Base-by-base conservation (phyloP, 1,284 basidiomycete genomes). In the Mycena sp. region DNA sequence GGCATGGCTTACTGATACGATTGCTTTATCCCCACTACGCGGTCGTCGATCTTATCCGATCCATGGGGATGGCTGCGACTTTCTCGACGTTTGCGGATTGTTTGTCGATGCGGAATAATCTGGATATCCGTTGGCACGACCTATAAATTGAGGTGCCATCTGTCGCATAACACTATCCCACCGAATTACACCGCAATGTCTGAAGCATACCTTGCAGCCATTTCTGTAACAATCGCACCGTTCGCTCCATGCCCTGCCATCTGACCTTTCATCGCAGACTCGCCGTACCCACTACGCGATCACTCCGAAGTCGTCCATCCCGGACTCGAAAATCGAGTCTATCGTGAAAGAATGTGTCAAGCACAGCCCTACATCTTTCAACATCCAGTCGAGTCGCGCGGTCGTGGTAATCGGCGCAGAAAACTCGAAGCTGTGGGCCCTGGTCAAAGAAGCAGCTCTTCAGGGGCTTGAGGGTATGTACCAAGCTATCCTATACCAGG, bases 341-440 rank as follows among this genome's bases (percentile, higher is more conserved):
- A 64, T 64, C 21, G 21, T 64, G 7, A 60, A 64, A 32, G 5
- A 48, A 0, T 29, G n/a, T 19, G 63, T 64, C 1, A 16, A 44
- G 6, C 51, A 60, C 21, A 29, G 19, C 19, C 63, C 63, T 4
- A 56, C 63, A n/a, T 23, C 63, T 3, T 64, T 64, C 53, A 64
- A 64, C 48, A 58, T 12, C 1, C 63, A 64, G 41, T 51, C 52
- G 38, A 41, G 45, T 32, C 63, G 63, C 17, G 63, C 43, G 1
- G 46, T 60, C 10, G 32, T 64, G 32, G 44, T 64, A 25, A 35
- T 56, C n/a, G 63, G 63, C 19, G 58, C 19, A 23, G 52, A 37
- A n/a, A 55, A 64, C 41, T 51, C 57, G 4, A 64, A 60, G 26
- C 48, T 64, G 30, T 64, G 63, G 63, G 51, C 50, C 0, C n/a